Conservation (phyloP, 495 filamentous ascomycete species). For the Xylaria longipes region DNA sequence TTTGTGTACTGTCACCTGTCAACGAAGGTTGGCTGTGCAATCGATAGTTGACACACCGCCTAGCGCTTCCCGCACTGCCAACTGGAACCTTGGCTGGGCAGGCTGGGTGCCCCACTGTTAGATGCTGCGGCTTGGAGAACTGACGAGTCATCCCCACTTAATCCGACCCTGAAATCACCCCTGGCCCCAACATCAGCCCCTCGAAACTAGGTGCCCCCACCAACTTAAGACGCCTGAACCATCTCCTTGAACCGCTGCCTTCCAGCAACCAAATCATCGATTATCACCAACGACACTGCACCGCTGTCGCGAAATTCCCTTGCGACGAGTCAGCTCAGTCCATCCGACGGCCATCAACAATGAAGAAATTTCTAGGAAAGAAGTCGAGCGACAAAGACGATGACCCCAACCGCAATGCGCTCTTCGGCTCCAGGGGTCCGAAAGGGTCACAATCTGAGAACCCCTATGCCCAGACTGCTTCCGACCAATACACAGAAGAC, state of each 20-base stretch:
- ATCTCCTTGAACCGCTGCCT: conserved; percentile 16
- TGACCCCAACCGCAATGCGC: conserved; percentile 62
- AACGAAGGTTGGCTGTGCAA: not conserved
- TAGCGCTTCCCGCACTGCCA: not conserved
- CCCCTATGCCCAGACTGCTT: conserved; percentile 70
- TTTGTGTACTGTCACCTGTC: no score
- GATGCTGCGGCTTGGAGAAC: conserved; percentile 18
- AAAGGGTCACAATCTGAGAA: conserved; percentile 61
- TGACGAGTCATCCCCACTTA: conserved; percentile 20
- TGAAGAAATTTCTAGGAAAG: conserved; percentile 73
- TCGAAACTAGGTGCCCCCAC: conserved; percentile 19
- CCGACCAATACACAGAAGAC: conserved; percentile 69
- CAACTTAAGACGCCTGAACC: conserved; percentile 12
- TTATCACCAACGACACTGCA: not conserved
- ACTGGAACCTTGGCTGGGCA: not conserved
- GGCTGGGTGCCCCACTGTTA: not conserved
- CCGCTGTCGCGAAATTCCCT: not conserved
- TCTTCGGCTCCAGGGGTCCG: conserved; percentile 70
- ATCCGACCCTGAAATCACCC: conserved; percentile 13
- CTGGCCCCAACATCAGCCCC: not conserved
- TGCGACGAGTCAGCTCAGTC: not conserved
- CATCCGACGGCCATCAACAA: conserved; percentile 41
- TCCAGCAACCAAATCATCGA: conserved; percentile 19
- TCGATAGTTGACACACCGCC: not conserved
- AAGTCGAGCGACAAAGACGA: conserved; percentile 65